phyloP scores from a whole-genome alignment of 2,329 filamentous ascomycete genomes.

The Penicillium oxalicum region DNA sequence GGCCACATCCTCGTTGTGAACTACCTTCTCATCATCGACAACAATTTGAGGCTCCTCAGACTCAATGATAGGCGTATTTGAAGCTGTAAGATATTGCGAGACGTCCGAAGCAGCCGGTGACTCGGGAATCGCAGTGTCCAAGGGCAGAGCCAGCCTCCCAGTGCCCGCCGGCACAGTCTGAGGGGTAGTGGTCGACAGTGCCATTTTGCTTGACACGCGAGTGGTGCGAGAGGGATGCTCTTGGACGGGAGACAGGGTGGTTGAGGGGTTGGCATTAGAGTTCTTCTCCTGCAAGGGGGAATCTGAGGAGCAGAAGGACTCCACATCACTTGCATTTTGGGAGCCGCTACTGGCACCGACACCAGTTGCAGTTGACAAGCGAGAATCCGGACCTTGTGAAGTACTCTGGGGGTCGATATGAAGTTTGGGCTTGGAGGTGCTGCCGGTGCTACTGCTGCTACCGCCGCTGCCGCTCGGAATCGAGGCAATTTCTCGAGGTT shows the following conservation, averaged over 20 bases:
- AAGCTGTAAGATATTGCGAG: conserved; percentile 42
- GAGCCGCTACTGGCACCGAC: conserved; percentile 30
- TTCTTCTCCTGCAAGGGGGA: conserved; percentile 14
- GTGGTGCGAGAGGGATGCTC: conserved; percentile 24
- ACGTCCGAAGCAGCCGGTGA: conserved; percentile 35
- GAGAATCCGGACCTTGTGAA: conserved; percentile 20
- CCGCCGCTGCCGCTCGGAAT: not conserved
- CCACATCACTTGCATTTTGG: conserved; percentile 16
- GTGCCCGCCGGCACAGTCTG: conserved; percentile 21
- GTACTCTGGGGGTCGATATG: conserved; percentile 25
- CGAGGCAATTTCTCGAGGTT: conserved; percentile 23
- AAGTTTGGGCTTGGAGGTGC: conserved; percentile 21
- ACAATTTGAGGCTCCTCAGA: conserved; percentile 22
- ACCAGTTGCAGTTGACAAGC: conserved; percentile 32
- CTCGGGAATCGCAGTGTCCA: conserved; percentile 19
- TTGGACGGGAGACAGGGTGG: conserved; percentile 22
- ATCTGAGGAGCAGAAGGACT: conserved; percentile 15
- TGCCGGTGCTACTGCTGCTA: conserved; percentile 4
- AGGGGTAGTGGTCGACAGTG: conserved; percentile 14
- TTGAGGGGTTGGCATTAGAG: conserved; percentile 12
- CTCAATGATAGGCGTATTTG: conserved; percentile 36
- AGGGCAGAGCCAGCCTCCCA: conserved; percentile 21
- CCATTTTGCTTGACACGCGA: conserved; percentile 9
- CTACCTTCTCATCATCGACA: conserved; percentile 2
- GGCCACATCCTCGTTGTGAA: conserved; percentile 10